Evolutionary conservation across 1,284 basidiomycete species (phyloP).

Genomic region (Naganishia albida): DNA sequence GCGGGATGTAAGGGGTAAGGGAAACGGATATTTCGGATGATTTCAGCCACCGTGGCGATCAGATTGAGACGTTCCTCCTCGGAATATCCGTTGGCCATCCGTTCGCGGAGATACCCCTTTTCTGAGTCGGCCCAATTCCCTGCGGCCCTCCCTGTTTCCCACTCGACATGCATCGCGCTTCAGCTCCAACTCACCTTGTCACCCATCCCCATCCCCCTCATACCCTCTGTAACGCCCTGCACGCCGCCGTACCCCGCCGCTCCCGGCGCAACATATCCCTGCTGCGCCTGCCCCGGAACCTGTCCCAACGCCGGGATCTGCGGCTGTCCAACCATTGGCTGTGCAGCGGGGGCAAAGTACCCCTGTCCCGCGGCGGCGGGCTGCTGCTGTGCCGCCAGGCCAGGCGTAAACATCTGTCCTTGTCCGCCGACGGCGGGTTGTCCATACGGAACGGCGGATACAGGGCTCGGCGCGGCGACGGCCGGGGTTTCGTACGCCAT

Average conservation of each 20-base stretch:
- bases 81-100: no score
- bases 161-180: no score
- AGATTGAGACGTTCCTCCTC: no score
- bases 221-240: constrained; percentile 49
- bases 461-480: constrained; percentile 25
- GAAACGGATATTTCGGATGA: no score
- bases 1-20: no score
- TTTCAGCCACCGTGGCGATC: no score
- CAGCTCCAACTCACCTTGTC: constrained; percentile 21
- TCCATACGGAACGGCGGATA: constrained; percentile 37
- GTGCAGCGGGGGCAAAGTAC: constrained; percentile 33
- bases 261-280: constrained; percentile 59
- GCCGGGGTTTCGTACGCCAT: constrained; percentile 53
- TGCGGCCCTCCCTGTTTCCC: no score
- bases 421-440: neutral
- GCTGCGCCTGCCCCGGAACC: constrained; percentile 44
- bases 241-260: constrained; percentile 42
- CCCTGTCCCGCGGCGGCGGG: constrained; percentile 52
- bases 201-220: constrained; percentile 41
- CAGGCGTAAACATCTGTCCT: constrained; percentile 80
- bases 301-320: constrained; percentile 50
- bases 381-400: constrained; percentile 64
- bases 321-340: constrained; percentile 45
- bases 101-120: no score
- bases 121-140: no score